Conservation (phyloP, 2,329 filamentous ascomycete species). For the Emmonsiellopsis sp. region DNA sequence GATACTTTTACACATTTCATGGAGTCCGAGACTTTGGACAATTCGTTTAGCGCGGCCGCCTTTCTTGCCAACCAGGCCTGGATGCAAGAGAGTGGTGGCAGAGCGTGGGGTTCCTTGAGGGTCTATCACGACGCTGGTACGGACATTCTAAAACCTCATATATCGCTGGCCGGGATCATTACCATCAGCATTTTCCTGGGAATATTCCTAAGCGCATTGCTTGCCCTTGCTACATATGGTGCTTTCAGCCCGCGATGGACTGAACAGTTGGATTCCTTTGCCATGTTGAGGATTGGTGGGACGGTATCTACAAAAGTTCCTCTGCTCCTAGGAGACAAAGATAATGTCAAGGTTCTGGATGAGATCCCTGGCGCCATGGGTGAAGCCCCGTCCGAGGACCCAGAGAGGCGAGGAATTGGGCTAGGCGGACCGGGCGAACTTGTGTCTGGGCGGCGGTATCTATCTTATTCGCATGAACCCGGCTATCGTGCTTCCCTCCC, state of each 20-base stretch:
- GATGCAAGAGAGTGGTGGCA: neutral
- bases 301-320: neutral
- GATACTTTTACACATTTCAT: too few relatives aligned
- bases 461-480: too few relatives aligned
- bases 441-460: too few relatives aligned
- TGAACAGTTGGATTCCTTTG: conserved; percentile 3
- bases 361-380: neutral
- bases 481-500: too few relatives aligned
- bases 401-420: too few relatives aligned
- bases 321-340: neutral
- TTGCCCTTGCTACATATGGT: neutral
- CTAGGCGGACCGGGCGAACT: too few relatives aligned
- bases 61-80: neutral
- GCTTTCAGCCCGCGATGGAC: conserved; percentile 1
- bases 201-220: neutral
- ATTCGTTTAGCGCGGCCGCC: neutral
- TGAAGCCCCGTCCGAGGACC: too few relatives aligned
- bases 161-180: neutral
- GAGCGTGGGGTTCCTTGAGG: too few relatives aligned
- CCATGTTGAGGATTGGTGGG: conserved; percentile 6
- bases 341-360: neutral
- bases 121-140: neutral
- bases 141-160: neutral
- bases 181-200: neutral
- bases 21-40: neutral